phyloP scores from a whole-genome alignment of 2,329 filamentous ascomycete genomes.

The Fusarium sp. region DNA sequence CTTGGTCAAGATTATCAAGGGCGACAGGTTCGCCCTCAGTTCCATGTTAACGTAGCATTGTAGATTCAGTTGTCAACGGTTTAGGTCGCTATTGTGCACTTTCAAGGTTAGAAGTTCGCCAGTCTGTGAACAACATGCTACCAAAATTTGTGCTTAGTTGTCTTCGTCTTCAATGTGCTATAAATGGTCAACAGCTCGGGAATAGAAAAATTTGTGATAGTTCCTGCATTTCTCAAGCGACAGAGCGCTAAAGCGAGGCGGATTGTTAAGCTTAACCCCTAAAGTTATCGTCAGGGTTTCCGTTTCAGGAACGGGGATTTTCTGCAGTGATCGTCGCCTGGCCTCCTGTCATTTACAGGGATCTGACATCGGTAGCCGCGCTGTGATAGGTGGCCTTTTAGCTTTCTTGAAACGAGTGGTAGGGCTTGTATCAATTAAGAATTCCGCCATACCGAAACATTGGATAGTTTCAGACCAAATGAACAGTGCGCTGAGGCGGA shows the following conservation, averaged over 20 bases:
- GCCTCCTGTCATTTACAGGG: slow-evolving; percentile 5
- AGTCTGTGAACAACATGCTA: neutral
- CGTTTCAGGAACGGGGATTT: slow-evolving; percentile 29
- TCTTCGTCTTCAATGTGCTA: too few relatives aligned
- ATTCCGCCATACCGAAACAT: slow-evolving; percentile 35
- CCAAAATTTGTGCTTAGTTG: too few relatives aligned
- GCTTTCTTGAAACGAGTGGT: slow-evolving; percentile 25
- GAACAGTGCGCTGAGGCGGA: neutral
- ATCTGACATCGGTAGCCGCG: neutral
- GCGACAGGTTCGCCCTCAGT: too few relatives aligned
- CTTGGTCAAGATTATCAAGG: too few relatives aligned
- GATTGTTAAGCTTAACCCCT: slow-evolving; percentile 27
- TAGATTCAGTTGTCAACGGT: too few relatives aligned
- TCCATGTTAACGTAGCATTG: too few relatives aligned
- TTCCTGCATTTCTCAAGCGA: neutral
- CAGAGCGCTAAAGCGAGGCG: neutral
- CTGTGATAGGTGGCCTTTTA: slow-evolving; percentile 39
- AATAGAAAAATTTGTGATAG: neutral
- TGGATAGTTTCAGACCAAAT: slow-evolving; percentile 28
- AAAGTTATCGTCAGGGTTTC: slow-evolving; percentile 31
- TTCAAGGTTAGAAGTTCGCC: too few relatives aligned
- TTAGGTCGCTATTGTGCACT: too few relatives aligned
- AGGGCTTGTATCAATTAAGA: slow-evolving; percentile 33
- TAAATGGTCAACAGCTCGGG: too few relatives aligned
- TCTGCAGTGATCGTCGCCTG: slow-evolving; percentile 11